Base-by-base conservation (phyloP, 805 yeast species). In the Saccharomycopsis fodiens region DNA sequence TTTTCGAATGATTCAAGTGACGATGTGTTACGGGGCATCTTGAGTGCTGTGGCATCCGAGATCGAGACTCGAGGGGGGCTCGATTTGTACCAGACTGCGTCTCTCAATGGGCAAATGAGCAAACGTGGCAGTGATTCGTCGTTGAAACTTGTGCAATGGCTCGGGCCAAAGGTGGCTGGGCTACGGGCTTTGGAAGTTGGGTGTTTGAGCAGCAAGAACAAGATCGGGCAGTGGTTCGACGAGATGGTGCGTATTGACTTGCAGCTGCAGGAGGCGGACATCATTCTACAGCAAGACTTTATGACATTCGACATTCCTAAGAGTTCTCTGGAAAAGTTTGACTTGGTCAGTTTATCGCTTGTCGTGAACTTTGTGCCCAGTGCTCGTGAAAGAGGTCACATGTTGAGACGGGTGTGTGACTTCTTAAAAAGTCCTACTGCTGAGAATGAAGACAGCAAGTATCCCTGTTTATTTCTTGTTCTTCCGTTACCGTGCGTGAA, bases 41-140 rank as follows among this genome's bases (percentile, higher is more conserved):
- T 13, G 4, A 36, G 22, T 7, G 4, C 12, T 8, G 20, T n/a
- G 16, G 39, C 13, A 5, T 22, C 39, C 20, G 88, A 85, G 56
- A 71, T 83, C 3, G 66, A 66, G 6, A 69, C 66, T 35, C 67
- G 79, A 36, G 97, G 96, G 0, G 97, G 96, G 0, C 60, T 91
- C 1, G 72, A 77, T 41, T 74, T 76, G 8, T 91, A 91, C 59
- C 98, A 91, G 57, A 62, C 70, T 17, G 97, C 97, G 0, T 85
- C 96, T 1, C 74, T 83, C 1, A 76, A 78, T 42, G 98, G 98
- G 0, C 98, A 91, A 56, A 75, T 77, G 47, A 59, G 62, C 0
- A 70, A 72, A 39, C 61, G 97, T 51, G 97, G 98, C 0, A 95
- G 96, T 1, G 98, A 91, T 58, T 86, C 96, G 0, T 87, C 96